Conservation (phyloP, 208 protist species). For the Trypanosoma melophagium region DNA sequence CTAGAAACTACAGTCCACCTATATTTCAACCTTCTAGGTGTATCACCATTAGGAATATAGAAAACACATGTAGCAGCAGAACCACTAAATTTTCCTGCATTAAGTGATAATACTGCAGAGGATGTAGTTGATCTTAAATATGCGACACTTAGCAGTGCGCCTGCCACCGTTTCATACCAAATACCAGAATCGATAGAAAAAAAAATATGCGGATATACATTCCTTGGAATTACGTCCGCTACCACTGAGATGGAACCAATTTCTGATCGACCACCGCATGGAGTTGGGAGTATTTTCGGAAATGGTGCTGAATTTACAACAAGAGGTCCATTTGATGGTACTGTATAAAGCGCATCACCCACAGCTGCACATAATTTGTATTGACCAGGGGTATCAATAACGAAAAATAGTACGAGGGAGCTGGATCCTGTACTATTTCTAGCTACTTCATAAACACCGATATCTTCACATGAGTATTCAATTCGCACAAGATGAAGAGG, state of each 20-base stretch:
- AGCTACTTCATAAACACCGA: slow-evolving; percentile 14
- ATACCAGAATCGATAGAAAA: slow-evolving; percentile 23
- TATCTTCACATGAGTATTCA: slow-evolving; percentile 32
- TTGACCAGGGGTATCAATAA: slow-evolving; percentile 31
- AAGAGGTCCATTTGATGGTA: slow-evolving; percentile 32
- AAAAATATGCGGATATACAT: slow-evolving; percentile 13
- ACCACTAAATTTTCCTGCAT: slow-evolving; percentile 26
- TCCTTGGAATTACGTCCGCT: slow-evolving; percentile 2
- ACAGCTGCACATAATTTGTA: slow-evolving; percentile 61
- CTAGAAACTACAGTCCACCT: slow-evolving; percentile 9
- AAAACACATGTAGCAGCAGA: slow-evolving; percentile 47
- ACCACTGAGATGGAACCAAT: neutral
- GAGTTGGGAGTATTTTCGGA: slow-evolving; percentile 1
- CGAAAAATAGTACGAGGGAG: slow-evolving; percentile 30
- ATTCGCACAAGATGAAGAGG: slow-evolving; percentile 35
- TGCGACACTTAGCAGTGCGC: slow-evolving; percentile 11
- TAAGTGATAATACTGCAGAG: slow-evolving; percentile 30
- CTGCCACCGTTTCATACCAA: slow-evolving; percentile 4
- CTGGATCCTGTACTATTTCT: slow-evolving; percentile 5
- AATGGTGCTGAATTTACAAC: slow-evolving; percentile 10
- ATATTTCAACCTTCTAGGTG: slow-evolving; percentile 3
- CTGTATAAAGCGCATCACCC: slow-evolving; percentile 38
- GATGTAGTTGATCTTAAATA: slow-evolving; percentile 12
- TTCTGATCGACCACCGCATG: slow-evolving; percentile 29
- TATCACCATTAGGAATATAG: slow-evolving; percentile 30